A percentile compares a stretch with the other conserved stretches of the same genome.
These are phyloP conservation scores for Rhizopogon rudus DNA, from an alignment of 768 basidiomycete species.

Conservation along the genomic window DNA sequence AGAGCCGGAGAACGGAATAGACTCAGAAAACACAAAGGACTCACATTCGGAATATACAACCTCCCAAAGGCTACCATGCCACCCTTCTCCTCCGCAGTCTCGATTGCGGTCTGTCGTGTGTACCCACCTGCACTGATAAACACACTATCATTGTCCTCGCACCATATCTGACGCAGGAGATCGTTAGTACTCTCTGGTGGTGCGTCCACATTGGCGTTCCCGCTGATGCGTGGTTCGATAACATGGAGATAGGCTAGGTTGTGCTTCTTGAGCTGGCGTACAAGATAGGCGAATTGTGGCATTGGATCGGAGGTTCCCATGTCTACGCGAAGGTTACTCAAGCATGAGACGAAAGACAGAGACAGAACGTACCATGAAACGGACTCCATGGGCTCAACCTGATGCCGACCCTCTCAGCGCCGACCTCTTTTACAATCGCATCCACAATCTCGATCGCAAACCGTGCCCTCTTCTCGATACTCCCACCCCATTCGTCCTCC, in stretches of 20 bases:
- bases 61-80: slow-evolving; percentile 4
- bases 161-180: slow-evolving; percentile 24
- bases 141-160: background rate
- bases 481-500: slow-evolving; percentile 47
- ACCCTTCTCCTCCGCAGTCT: slow-evolving; percentile 1
- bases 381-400: slow-evolving; percentile 38
- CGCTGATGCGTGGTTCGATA: slow-evolving; percentile 25
- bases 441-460: slow-evolving; percentile 44
- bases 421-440: slow-evolving; percentile 37
- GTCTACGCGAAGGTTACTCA: slow-evolving; percentile 16
- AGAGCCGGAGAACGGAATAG: background rate
- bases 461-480: slow-evolving; percentile 40
- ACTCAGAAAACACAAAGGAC: background rate
- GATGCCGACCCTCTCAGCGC: slow-evolving; percentile 37
- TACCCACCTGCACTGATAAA: slow-evolving; percentile 4
- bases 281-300: slow-evolving; percentile 33
- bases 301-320: slow-evolving; percentile 32
- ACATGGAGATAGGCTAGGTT: slow-evolving; percentile 40
- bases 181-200: slow-evolving; percentile 17
- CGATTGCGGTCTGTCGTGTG: background rate
- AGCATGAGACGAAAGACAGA: background rate
- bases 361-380: slow-evolving; percentile 24
- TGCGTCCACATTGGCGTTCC: background rate
- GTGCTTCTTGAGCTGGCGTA: slow-evolving; percentile 16
- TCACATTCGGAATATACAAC: slow-evolving; percentile 4